phyloP scores from a whole-genome alignment of 2,329 filamentous ascomycete genomes.

The Colletotrichum cereale region DNA sequence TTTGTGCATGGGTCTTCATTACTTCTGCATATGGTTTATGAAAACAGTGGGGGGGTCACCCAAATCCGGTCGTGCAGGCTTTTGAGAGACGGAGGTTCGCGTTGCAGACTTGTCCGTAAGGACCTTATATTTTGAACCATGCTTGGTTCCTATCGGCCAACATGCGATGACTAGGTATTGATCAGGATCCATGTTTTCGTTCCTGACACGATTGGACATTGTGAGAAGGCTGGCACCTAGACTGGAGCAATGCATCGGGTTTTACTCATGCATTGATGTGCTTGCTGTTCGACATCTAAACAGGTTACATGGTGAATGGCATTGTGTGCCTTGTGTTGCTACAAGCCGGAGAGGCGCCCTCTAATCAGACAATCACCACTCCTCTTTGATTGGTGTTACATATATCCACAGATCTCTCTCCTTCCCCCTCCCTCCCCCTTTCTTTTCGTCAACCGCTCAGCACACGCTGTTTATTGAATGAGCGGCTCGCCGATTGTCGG shows the following conservation, averaged over 20 bases:
- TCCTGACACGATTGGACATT: not conserved
- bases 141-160: not conserved
- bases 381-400: slow-evolving; percentile 37
- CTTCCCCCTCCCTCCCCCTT: not conserved
- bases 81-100: not conserved
- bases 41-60: too few species aligned
- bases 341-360: slow-evolving; percentile 35
- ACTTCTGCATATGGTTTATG: not conserved
- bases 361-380: slow-evolving; percentile 29
- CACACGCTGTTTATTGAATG: not conserved
- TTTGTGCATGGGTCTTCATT: not conserved
- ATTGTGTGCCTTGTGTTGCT: slow-evolving; percentile 37
- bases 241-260: not conserved
- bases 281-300: not conserved
- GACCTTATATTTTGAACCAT: too few species aligned
- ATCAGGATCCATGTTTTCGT: not conserved
- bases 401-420: slow-evolving; percentile 20
- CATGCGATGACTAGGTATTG: not conserved
- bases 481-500: slow-evolving; percentile 51
- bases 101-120: not conserved
- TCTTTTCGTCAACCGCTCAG: not conserved
- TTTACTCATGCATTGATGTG: not conserved
- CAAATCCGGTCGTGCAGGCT: not conserved
- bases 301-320: slow-evolving; percentile 27
- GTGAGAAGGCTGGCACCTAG: not conserved